A percentile compares a stretch with the other conserved stretches of the same genome.
Conservation (phyloP, 345 rosid species). For the Noccaea bulbosa region DNA sequence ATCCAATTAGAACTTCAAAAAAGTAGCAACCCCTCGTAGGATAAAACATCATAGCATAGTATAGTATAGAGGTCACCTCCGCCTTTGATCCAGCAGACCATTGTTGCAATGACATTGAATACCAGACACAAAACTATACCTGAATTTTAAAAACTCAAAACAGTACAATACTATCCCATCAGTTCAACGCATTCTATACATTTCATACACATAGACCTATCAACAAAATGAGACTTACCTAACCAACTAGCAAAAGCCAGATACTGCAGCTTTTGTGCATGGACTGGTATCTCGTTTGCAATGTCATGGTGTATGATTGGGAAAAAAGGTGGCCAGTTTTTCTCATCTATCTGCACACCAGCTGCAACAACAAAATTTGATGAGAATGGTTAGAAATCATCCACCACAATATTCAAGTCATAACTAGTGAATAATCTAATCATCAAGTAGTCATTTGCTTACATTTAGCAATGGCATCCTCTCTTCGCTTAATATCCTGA, state of each 20-base stretch:
- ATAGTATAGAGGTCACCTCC: constrained; percentile 65
- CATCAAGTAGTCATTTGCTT: constrained; percentile 12
- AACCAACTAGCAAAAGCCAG: constrained; percentile 99
- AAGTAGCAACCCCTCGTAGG: background rate
- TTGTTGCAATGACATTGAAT: constrained; percentile 82
- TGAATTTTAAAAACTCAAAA: constrained; percentile 42
- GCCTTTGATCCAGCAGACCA: constrained; percentile 86
- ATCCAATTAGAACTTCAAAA: constrained; percentile 14
- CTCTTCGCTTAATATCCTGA: constrained; percentile 45
- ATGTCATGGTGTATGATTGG: constrained; percentile 98
- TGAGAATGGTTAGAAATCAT: constrained; percentile 4
- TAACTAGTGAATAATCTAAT: background rate
- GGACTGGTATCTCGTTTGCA: constrained; percentile 90
- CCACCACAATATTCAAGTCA: background rate
- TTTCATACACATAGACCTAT: background rate
- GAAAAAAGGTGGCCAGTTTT: constrained; percentile 94
- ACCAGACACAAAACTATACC: constrained; percentile 88
- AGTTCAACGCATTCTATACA: background rate
- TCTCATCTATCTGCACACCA: constrained; percentile 69
- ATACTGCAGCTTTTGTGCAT: constrained; percentile 95
- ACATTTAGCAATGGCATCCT: constrained; percentile 44
- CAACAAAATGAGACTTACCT: constrained; percentile 51
- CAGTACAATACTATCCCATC: background rate
- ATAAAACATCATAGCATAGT: background rate
- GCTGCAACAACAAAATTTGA: constrained; percentile 54